Evolutionary conservation across 495 filamentous ascomycete genomes (phyloP), one percentile per base, ranked within the genome.

Genomic region (Xylaria acuta): DNA sequence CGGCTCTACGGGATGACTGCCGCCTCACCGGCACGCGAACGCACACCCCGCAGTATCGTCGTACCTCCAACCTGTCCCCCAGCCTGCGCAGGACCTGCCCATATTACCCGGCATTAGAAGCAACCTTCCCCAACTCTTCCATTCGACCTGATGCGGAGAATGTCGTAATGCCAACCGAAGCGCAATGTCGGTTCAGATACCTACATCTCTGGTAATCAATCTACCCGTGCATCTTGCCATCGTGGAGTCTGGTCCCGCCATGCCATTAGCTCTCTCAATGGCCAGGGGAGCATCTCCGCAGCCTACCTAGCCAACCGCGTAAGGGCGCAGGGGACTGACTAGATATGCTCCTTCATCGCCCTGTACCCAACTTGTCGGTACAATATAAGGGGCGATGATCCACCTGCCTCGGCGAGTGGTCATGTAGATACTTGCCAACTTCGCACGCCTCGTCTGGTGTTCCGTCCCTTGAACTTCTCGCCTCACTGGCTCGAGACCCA

Each of bases 1-100:
- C 68, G 68, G 68, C 56, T 63, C 41, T 18, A n/a, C 58, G 68
- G 68, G 68, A 53, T 41, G 58, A 18, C 43, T 70, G 58, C 68
- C 68, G 68, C 32, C 20, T 47, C 32, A 41, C 56, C 40, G 40
- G n/a, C 45, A 49, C 58, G 18, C n/a, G 14, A 51, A 11, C 18
- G 32, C 27, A 22, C 38, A 30, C 36, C 22, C 38, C 36, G 60
- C n/a, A 27, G 22, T 4, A n/a, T 3, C 5, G 32, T 38, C 34
- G 49, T 36, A 67, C 2, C n/a, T 53, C 22, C 12, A 1, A 3
- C 18, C 34, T 32, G 32, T 18, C 25, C 22, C 53, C 53, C 9
- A 27, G 11, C 27, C 12, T 60, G 38, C 22, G 22, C 51, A 12
- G 38, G n/a, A 38, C 9, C 18, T 58, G 53, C 1, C 36, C 36